These are phyloP conservation scores for Asterophora lycoperdoides DNA, from an alignment of 768 basidiomycete genomes.

Conservation along the genomic window DNA sequence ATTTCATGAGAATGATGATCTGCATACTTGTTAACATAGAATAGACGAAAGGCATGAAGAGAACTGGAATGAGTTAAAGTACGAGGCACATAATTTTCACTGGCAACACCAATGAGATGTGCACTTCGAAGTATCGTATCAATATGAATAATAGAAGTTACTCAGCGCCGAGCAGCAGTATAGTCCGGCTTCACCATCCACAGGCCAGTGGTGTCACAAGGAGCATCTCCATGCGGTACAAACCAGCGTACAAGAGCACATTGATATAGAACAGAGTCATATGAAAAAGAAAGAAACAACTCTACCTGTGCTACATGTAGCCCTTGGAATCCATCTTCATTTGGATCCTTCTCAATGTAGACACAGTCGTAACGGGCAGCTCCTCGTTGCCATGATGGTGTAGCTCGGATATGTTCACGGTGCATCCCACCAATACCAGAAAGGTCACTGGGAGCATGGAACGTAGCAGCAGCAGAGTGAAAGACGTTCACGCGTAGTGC, in stretches of 20 bases:
- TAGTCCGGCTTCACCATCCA: slow-evolving; percentile 29
- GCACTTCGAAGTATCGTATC: slow-evolving; percentile 25
- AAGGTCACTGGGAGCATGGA: slow-evolving; percentile 21
- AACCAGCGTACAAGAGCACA: slow-evolving; percentile 27
- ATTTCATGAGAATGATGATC: not conserved
- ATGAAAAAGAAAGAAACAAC: not conserved
- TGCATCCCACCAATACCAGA: slow-evolving; percentile 20
- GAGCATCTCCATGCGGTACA: slow-evolving; percentile 13
- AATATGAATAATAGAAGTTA: slow-evolving; percentile 20
- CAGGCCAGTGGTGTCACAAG: slow-evolving; percentile 17
- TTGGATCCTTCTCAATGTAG: not conserved
- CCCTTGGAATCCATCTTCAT: not conserved
- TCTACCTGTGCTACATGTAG: slow-evolving; percentile 6
- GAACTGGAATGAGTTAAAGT: slow-evolving; percentile 3
- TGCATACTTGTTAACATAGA: not conserved
- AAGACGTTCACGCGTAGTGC: slow-evolving; percentile 12
- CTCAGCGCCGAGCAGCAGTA: not conserved
- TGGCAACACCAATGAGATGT: slow-evolving; percentile 27
- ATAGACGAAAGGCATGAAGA: slow-evolving; percentile 18
- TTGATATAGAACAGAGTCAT: not conserved
- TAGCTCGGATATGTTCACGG: slow-evolving; percentile 23
- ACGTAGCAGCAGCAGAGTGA: slow-evolving; percentile 26
- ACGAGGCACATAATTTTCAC: slow-evolving; percentile 15
- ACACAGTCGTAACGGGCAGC: slow-evolving; percentile 20
- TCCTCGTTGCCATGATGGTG: slow-evolving; percentile 20